phyloP scores from a whole-genome alignment of 2,329 filamentous ascomycete species.

The Fusarium kyushuense region DNA sequence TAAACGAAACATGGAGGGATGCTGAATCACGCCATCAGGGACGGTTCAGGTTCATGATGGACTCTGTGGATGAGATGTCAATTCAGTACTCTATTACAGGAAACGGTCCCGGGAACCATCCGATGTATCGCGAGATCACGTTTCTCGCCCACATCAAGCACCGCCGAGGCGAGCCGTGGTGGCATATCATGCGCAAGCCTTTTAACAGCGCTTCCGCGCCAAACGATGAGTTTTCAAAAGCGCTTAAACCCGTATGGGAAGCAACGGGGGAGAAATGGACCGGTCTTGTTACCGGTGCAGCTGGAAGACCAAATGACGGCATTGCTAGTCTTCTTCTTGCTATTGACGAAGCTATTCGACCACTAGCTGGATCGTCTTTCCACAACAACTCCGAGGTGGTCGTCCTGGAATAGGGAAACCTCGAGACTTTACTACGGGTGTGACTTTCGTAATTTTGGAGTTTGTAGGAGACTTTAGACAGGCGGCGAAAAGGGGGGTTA shows the following conservation, averaged over 20 bases:
- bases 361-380: conserved; percentile 36
- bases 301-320: conserved; percentile 54
- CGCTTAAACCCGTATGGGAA: conserved; percentile 61
- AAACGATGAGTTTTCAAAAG: conserved; percentile 54
- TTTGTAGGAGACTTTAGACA: conserved; percentile 30
- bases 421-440: conserved; percentile 9
- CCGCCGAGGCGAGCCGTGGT: conserved; percentile 63
- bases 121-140: conserved; percentile 55
- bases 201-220: conserved; percentile 19
- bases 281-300: conserved; percentile 62
- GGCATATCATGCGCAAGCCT: conserved; percentile 61
- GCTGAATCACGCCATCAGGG: conserved; percentile 59
- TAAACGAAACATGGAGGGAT: conserved; percentile 68
- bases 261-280: conserved; percentile 60
- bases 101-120: conserved; percentile 40
- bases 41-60: conserved; percentile 63
- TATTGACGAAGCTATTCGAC: conserved; percentile 61
- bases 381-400: conserved; percentile 33
- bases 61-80: conserved; percentile 68
- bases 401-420: conserved; percentile 38
- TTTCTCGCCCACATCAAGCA: conserved; percentile 65
- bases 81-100: conserved; percentile 64
- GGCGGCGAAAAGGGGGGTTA: conserved; percentile 40
- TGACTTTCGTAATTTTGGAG: conserved; percentile 33
- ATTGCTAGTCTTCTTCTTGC: conserved; percentile 62